Base-by-base conservation (phyloP, 179 eudicot species). In the Sideroxylon spinosum region DNA sequence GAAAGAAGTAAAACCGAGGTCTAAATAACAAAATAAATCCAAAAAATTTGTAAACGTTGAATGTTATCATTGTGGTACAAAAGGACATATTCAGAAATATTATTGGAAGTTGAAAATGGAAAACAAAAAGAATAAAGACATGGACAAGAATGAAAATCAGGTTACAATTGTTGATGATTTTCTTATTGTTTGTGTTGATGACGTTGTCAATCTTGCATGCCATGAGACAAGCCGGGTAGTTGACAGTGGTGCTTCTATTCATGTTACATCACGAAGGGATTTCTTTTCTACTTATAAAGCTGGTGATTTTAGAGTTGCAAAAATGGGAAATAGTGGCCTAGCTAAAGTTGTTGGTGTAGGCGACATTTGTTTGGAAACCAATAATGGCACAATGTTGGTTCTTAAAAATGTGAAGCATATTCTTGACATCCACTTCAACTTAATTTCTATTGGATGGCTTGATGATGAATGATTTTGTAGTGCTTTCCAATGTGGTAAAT, bases 171-270 rank as follows among this genome's bases (percentile, higher is more conserved):
- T 1, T 0, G 7, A n/a, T 11, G 0, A 16, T 1, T 1, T n/a
- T 7, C 63, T n/a, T 16, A n/a, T n/a, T n/a, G 23, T 16, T 16
- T 19, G 19, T 32, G 50, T 4, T 68, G 72, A 9, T 26, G 52
- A 29, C 3, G 4, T 5, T 13, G n/a, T 68, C 3, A 32, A 32
- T 16, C 16, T 8, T 4, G 52, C 52, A 68, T 32, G 53, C 16
- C 72, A 68, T 46, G 72, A 68, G 72, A 11, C n/a, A 2, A 68
- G 16, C 20, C 32, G 72, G 72, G 72, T 68, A 11, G 52, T 44
- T 28, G 72, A 52, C 7, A 52, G 8, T 52, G 55, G 9, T 52
- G 55, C 55, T 12, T 8, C 9, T 52, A 52, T 52, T 52, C 55
- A 52, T 52, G 55, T 9, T 2, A 52, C 55, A 7, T 52, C 55